Base-by-base conservation (phyloP, 345 rosid species). In the Eucalyptus rudis region DNA sequence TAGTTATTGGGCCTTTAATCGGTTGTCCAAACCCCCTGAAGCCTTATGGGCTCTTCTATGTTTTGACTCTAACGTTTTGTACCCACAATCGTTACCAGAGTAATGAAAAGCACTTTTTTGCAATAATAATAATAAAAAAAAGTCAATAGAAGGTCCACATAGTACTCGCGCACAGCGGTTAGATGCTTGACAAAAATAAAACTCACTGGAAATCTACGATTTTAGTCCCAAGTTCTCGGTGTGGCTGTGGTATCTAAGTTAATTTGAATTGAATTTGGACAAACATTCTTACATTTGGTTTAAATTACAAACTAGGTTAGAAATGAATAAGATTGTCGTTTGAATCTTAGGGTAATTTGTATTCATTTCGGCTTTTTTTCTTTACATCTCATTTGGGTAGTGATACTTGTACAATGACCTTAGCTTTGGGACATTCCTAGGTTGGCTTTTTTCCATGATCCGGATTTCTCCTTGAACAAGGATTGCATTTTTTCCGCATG, bases 1-100 rank as follows among this genome's bases (percentile, higher is more conserved):
- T 24, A 59, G n/a, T 0, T 24, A 25, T 12, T 5, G 29, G n/a
- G 15, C 66, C 29, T 58, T 24, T 25, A 12, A 3, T 0, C 6
- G 66, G n/a, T 5, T 58, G 66, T 25, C 66, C 64, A 58, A 11
- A 58, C 3, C 64, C n/a, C 64, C 64, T 25, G 64, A 58, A 58
- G n/a, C 29, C 64, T 58, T 58, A 58, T 58, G n/a, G 64, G n/a
- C 64, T 58, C n/a, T 58, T 2, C n/a, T 58, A 10, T 25, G n/a
- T 58, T 58, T 58, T 12, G 64, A 58, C n/a, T 58, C 13, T 12
- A 58, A 52, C 25, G 10, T 52, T 52, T 52, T 52, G 25, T 3
- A 52, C 58, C 58, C 58, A 8, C 10, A 52, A 20, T 52, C 58
- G 58, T 52, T 20, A 52, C 58, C 25, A 0, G 24, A 8, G 25